Conservation (phyloP, 2,329 filamentous ascomycete genomes). For the Graphilbum sp. region DNA sequence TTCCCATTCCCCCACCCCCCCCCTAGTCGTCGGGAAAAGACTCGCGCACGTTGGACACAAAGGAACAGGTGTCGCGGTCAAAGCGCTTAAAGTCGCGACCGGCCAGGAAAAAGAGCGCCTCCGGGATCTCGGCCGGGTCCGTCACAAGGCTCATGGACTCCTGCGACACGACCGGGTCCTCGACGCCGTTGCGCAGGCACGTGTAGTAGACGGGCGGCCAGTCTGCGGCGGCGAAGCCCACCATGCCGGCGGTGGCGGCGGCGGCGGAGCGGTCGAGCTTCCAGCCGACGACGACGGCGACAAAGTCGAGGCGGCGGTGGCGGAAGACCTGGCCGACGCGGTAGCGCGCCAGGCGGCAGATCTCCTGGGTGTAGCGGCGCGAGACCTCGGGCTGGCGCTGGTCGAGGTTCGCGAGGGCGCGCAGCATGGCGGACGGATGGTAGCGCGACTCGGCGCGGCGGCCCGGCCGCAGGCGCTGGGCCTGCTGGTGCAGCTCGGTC, state of each 20-base stretch:
- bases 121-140: constrained; percentile 28
- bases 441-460: constrained; percentile 19
- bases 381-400: constrained; percentile 19
- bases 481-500: constrained; percentile 34
- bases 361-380: constrained; percentile 19
- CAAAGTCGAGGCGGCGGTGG: constrained; percentile 65
- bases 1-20: neutral
- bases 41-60: constrained; percentile 67
- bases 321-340: constrained; percentile 70
- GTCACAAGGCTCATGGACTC: constrained; percentile 59
- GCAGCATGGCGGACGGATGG: constrained; percentile 21
- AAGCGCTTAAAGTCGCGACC: constrained; percentile 84
- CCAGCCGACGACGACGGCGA: constrained; percentile 83
- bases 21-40: constrained; percentile 71
- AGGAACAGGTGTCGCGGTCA: constrained; percentile 46
- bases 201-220: constrained; percentile 49
- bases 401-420: constrained; percentile 28
- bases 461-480: constrained; percentile 48
- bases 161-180: constrained; percentile 58
- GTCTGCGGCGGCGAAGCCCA: neutral
- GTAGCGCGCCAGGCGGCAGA: constrained; percentile 34
- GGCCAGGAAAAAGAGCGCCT: constrained; percentile 48
- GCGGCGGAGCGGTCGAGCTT: constrained; percentile 4
- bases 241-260: too few species aligned
- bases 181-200: constrained; percentile 37